A percentile compares a stretch with the other conserved stretches of the same genome.
phyloP scores from a whole-genome alignment of 1,284 basidiomycete species.

The Puccinia sorghi region DNA sequence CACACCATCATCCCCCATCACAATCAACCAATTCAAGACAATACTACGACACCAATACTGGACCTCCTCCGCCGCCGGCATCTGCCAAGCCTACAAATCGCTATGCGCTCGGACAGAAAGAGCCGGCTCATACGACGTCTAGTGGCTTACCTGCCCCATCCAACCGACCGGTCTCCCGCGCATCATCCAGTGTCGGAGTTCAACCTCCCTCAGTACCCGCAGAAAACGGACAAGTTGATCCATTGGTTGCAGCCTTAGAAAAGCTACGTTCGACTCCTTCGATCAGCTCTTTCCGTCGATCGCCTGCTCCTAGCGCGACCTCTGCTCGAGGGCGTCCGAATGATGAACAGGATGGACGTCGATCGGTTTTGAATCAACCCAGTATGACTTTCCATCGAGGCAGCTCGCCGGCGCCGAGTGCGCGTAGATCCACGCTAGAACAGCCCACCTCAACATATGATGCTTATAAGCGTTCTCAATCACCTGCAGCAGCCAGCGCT shows the following conservation, averaged over 20 bases:
- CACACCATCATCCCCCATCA: neutral
- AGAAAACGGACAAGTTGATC: constrained; percentile 41
- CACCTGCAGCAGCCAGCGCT: neutral
- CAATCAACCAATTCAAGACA: constrained; percentile 22
- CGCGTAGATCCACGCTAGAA: constrained; percentile 1
- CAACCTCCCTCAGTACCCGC: constrained; percentile 44
- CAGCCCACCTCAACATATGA: constrained; percentile 13
- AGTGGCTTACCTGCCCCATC: constrained; percentile 39
- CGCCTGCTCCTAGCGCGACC: constrained; percentile 32
- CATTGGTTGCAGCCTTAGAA: constrained; percentile 44
- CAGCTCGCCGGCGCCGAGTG: constrained; percentile 41
- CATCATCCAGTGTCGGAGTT: constrained; percentile 18
- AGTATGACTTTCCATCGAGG: constrained; percentile 24
- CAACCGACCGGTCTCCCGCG: constrained; percentile 27
- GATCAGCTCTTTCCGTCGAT: constrained; percentile 35
- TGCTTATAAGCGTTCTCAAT: constrained; percentile 28
- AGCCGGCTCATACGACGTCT: neutral
- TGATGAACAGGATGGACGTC: constrained; percentile 23
- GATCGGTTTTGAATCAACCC: constrained; percentile 11
- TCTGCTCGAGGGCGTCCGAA: neutral
- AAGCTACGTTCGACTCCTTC: constrained; percentile 48
- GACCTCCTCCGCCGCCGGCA: constrained; percentile 31
- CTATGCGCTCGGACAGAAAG: constrained; percentile 8
- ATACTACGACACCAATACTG: constrained; percentile 12
- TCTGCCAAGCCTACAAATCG: constrained; percentile 38